Conservation (phyloP, 1,139 yeast genomes). For the Casaregolazyma suthepensis region DNA sequence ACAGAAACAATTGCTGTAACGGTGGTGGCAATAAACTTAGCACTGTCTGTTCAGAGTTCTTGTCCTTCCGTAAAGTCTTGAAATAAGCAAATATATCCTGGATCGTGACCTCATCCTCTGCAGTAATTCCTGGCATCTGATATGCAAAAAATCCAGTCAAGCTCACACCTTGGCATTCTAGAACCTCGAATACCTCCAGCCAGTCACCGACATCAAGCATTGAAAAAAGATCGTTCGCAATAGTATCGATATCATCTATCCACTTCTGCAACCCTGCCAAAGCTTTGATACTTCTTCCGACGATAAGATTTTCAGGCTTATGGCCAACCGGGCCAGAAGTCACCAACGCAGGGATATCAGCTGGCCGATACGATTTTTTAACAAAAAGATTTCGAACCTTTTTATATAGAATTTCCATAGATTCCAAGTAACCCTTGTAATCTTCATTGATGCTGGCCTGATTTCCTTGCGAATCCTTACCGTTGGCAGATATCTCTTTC, state of each 20-base stretch:
- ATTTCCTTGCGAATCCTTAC: constrained; percentile 15
- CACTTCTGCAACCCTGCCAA: constrained; percentile 43
- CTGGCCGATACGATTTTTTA: constrained; percentile 74
- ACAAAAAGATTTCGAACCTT: constrained; percentile 68
- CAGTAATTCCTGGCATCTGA: constrained; percentile 37
- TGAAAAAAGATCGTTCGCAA: constrained; percentile 54
- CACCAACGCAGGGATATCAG: constrained; percentile 33
- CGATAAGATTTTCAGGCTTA: constrained; percentile 21
- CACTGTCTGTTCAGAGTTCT: constrained; percentile 32
- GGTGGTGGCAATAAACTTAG: constrained; percentile 64
- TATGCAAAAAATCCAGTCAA: constrained; percentile 57
- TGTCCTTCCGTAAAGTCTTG: constrained; percentile 44
- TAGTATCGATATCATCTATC: constrained; percentile 57
- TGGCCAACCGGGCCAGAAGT: constrained; percentile 23
- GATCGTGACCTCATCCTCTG: constrained; percentile 55
- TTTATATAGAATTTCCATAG: constrained; percentile 53
- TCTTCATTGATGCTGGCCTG: constrained; percentile 30
- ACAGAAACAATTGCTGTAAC: constrained; percentile 56
- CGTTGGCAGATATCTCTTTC: constrained; percentile 30
- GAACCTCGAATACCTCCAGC: constrained; percentile 65
- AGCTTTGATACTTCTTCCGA: constrained; percentile 20
- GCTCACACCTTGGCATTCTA: constrained; percentile 60
- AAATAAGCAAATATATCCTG: constrained; percentile 70
- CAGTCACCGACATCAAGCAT: constrained; percentile 68
- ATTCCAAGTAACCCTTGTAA: constrained; percentile 27